Conservation (phyloP, 306 rosid species). For the Inga laurina region DNA sequence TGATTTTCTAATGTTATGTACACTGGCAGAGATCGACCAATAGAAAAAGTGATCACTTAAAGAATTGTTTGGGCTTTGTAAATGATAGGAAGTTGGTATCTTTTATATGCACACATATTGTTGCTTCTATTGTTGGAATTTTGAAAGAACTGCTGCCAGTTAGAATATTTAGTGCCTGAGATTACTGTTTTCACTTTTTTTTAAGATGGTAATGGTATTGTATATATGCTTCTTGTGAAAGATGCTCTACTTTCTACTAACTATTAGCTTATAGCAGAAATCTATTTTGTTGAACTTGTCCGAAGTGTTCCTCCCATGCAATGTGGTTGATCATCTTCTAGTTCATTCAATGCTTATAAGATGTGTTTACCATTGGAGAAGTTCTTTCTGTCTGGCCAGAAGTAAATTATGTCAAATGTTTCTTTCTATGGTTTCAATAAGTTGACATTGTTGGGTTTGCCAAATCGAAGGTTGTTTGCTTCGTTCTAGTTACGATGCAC, state of each 20-base stretch:
- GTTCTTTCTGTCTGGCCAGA: conserved; percentile 17
- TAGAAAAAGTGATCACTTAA: neutral
- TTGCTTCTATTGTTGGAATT: neutral
- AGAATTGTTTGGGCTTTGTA: conserved; percentile 11
- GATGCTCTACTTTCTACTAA: conserved; percentile 6
- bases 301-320: neutral
- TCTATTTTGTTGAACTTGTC: conserved; percentile 11
- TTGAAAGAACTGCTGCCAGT: neutral
- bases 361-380: neutral
- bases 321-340: neutral
- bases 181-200: conserved; percentile 11
- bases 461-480: conserved; percentile 17
- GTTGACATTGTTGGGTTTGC: conserved; percentile 21
- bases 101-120: neutral
- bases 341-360: conserved; percentile 6
- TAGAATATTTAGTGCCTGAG: neutral
- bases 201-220: neutral
- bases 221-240: conserved; percentile 9
- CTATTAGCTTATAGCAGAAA: neutral
- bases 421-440: conserved; percentile 9
- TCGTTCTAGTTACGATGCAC: conserved; percentile 6
- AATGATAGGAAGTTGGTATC: conserved; percentile 20
- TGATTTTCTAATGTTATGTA: neutral
- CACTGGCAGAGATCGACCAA: conserved; percentile 1
- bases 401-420: conserved; percentile 16